phyloP scores from a whole-genome alignment of 805 yeast species.

The Cyberlindnera maclurae region DNA sequence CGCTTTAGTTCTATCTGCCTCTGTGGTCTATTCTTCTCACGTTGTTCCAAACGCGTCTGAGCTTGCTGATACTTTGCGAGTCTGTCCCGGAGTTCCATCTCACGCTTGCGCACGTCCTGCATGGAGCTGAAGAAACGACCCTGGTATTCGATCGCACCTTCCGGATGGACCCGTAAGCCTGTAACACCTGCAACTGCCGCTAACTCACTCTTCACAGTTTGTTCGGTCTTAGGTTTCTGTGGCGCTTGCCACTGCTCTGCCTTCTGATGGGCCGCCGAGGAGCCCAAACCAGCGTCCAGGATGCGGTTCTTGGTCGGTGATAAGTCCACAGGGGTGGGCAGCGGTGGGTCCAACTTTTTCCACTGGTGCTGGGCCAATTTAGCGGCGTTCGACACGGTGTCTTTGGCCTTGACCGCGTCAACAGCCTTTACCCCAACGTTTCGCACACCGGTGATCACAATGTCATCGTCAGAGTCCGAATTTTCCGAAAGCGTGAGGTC shows the following conservation, averaged over 20 bases:
- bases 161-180: conserved; percentile 5
- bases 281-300: neutral
- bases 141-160: conserved; percentile 5
- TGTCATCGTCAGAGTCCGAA: conserved; percentile 17
- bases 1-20: conserved; percentile 6
- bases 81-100: conserved; percentile 5
- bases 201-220: neutral
- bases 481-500: conserved; percentile 12
- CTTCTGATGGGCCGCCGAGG: neutral
- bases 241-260: neutral
- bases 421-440: conserved; percentile 2
- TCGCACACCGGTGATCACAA: conserved; percentile 16
- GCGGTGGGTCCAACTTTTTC: neutral
- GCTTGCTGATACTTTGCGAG: conserved; percentile 5
- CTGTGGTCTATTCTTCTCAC: conserved; percentile 6
- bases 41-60: neutral
- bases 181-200: neutral
- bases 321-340: neutral
- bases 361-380: neutral
- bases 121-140: conserved; percentile 6
- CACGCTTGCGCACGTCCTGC: conserved; percentile 3
- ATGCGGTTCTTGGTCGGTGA: neutral
- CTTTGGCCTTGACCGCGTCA: conserved; percentile 1
- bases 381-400: neutral
- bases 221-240: neutral